These are phyloP conservation scores for Fusarium fracticaudum DNA, from an alignment of 2,329 filamentous ascomycete species.

Conservation along the genomic window DNA sequence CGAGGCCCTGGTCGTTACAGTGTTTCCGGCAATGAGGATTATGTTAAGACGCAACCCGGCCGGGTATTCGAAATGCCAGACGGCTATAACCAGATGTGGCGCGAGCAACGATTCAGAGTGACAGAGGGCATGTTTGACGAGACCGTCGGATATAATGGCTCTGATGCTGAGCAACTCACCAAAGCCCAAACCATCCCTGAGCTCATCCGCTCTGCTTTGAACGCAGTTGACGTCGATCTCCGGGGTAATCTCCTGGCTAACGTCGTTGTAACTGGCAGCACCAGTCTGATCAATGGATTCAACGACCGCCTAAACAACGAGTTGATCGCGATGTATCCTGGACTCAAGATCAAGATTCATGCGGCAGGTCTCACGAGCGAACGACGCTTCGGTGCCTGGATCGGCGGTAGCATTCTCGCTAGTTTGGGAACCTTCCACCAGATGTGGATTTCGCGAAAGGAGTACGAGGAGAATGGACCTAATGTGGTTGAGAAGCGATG, in stretches of 20 bases:
- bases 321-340: slow-evolving; percentile 82
- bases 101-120: slow-evolving; percentile 84
- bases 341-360: slow-evolving; percentile 86
- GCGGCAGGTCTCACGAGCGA: slow-evolving; percentile 88
- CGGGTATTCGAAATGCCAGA: slow-evolving; percentile 97
- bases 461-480: slow-evolving; percentile 94
- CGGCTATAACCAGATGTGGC: slow-evolving; percentile 95
- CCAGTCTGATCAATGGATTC: slow-evolving; percentile 88
- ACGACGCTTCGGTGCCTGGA: slow-evolving; percentile 92
- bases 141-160: slow-evolving; percentile 70
- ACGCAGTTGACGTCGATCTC: slow-evolving; percentile 87
- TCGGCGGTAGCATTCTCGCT: slow-evolving; percentile 94
- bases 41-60: slow-evolving; percentile 76
- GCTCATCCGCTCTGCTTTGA: slow-evolving; percentile 80
- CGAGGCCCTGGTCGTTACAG: slow-evolving; percentile 76
- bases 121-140: slow-evolving; percentile 94
- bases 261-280: slow-evolving; percentile 91
- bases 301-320: slow-evolving; percentile 90
- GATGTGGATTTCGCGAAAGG: slow-evolving; percentile 98
- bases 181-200: slow-evolving; percentile 84
- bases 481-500: slow-evolving; percentile 95
- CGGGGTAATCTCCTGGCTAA: slow-evolving; percentile 85
- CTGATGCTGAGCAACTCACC: slow-evolving; percentile 60
- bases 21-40: slow-evolving; percentile 77
- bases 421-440: slow-evolving; percentile 98